phyloP scores from a whole-genome alignment of 305 asterid genomes.

The Fraxinus floribunda region DNA sequence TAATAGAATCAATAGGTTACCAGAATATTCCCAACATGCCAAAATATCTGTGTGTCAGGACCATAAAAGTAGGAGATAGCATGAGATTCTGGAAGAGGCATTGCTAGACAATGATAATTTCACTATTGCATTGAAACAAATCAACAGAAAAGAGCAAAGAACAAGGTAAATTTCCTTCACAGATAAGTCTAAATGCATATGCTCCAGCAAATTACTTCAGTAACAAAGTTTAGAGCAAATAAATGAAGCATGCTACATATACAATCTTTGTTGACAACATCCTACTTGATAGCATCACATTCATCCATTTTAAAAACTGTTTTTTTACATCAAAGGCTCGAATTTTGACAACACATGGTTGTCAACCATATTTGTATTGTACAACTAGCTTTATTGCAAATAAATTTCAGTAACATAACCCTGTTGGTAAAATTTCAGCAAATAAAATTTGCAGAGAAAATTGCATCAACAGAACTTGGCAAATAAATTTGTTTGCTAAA shows the following conservation, averaged over 20 bases:
- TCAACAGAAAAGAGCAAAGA: background rate
- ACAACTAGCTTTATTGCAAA: background rate
- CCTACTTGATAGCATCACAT: background rate
- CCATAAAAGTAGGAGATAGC: background rate
- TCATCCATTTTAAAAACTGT: background rate
- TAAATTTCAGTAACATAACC: background rate
- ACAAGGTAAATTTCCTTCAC: background rate
- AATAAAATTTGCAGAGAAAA: background rate
- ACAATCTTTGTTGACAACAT: background rate
- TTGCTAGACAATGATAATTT: slow-evolving; percentile 10
- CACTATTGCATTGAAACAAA: slow-evolving; percentile 11
- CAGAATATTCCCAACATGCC: slow-evolving; percentile 1
- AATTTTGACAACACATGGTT: background rate
- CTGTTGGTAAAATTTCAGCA: background rate
- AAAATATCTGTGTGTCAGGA: background rate
- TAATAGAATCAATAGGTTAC: background rate
- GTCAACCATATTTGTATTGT: background rate
- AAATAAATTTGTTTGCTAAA: background rate
- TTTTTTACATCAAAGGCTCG: background rate
- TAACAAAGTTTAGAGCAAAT: background rate
- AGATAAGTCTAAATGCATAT: background rate
- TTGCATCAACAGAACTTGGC: background rate
- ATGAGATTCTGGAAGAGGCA: slow-evolving; percentile 5
- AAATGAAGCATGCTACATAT: background rate
- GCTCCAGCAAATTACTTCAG: background rate